Percentiles rank a stretch among this genome's conserved stretches.
Conservation (phyloP, 2,329 filamentous ascomycete species). For the Ceratocystis ficicola region DNA sequence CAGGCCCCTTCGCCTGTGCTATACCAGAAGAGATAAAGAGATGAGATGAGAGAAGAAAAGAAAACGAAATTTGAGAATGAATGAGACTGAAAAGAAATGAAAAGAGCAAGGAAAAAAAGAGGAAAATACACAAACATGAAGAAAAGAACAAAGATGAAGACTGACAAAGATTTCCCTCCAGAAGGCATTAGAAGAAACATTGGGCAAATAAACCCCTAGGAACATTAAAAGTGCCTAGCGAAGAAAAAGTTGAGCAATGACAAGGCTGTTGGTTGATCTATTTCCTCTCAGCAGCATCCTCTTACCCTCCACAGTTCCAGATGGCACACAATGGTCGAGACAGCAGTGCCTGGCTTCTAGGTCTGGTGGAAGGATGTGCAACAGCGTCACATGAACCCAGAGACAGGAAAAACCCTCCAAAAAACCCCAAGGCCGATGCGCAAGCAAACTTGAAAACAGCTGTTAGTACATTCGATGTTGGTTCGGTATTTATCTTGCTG, state of each 20-base stretch:
- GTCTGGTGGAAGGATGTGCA: neutral
- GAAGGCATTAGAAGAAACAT: conserved; percentile 2
- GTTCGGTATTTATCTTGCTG: conserved; percentile 28
- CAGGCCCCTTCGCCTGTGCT: neutral
- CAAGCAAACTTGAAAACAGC: neutral
- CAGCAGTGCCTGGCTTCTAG: neutral
- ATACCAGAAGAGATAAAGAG: neutral
- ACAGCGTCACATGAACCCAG: neutral
- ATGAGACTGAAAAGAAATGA: neutral
- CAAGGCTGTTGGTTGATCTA: conserved; percentile 3
- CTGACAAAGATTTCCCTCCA: conserved; percentile 5
- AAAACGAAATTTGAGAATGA: conserved; percentile 4
- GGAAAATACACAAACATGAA: conserved; percentile 5
- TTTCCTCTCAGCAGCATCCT: neutral
- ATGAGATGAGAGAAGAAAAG: neutral
- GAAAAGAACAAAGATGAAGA: neutral
- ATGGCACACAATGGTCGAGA: neutral
- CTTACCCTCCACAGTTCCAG: no score
- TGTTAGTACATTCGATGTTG: neutral
- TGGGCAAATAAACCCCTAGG: neutral
- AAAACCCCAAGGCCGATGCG: neutral
- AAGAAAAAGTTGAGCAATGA: neutral
- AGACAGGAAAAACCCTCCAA: no score
- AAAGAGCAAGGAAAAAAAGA: neutral
- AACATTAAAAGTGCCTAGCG: conserved; percentile 18